Base-by-base conservation (phyloP, 768 basidiomycete genomes). In the Chalciporus pseudorubinellus region DNA sequence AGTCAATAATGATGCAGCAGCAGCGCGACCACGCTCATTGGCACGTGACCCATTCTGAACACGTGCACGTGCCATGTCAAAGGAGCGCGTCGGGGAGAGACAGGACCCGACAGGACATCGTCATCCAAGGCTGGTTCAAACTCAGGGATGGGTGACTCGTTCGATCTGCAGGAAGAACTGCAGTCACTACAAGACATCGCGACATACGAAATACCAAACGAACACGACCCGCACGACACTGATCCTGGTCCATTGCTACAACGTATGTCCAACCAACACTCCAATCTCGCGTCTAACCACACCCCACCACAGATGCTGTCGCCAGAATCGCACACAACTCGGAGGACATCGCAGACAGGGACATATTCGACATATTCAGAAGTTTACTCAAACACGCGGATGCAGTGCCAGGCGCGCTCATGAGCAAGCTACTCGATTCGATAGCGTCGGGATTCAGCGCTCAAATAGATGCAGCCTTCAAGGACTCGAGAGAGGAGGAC, bases 401-500 rank as follows among this genome's bases (percentile, higher is more conserved):
- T 39, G 66, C 72, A 3, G 79, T 93, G 7, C 78, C 81, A 4
- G 83, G 82, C 20, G 59, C 77, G 0, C 72, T 84, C 43, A 87
- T 95, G 81, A 85, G 73, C 73, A 95, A 97, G 66, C 74, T 95
- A 0, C 78, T 98, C 41, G 95, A 98, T 70, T 87, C 90, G 3
- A 77, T 97, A 50, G 72, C 82, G 1, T 95, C 92, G 0, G 88
- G 84, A 0, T 79, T 93, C 48, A 77, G 77, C 40, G 69, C 82
- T 2, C 85, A 92, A 67, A 73, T 92, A 39, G 92, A 95, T 18
- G 75, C 80, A 19, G 83, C 89, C 4, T 62, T 78, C 26, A 79
- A 78, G 46, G 89, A 92, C 56, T 69, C 89, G 21, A 84, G 89
- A 9, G 73, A 79, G 6, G 89, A 87, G 22, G 81, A 86, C 44